Percentiles rank a stretch among this genome's conserved stretches.
These are phyloP conservation scores for Dioscorea alata DNA, from an alignment of 106 monocot genomes.

Conservation along the genomic window DNA sequence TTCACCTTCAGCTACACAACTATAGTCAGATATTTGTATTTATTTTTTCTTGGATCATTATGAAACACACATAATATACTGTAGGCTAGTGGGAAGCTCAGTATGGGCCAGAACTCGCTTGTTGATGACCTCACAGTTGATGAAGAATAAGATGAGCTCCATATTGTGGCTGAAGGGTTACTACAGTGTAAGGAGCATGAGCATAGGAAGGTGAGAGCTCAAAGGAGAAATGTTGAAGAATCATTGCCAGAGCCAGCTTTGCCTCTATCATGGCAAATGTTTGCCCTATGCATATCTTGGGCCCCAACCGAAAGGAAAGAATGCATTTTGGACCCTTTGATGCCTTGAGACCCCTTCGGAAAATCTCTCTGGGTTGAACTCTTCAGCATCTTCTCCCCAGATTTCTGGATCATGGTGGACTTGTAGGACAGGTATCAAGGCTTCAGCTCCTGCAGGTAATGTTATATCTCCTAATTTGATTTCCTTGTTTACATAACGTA, in stretches of 20 bases:
- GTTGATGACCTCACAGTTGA: not conserved
- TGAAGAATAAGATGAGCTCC: constrained; percentile 32
- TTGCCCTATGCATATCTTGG: constrained; percentile 22
- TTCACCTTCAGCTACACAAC: no score
- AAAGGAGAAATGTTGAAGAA: constrained; percentile 33
- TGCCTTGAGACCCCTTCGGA: constrained; percentile 20
- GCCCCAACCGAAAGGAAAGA: constrained; percentile 28
- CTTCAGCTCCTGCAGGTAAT: constrained; percentile 18
- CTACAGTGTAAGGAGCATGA: constrained; percentile 38
- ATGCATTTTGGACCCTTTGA: constrained; percentile 6
- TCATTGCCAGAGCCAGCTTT: constrained; percentile 20
- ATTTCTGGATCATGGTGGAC: constrained; percentile 18
- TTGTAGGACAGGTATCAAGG: constrained; percentile 19
- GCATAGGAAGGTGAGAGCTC: constrained; percentile 44
- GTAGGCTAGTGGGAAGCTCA: no score
- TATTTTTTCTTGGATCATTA: no score
- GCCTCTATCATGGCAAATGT: constrained; percentile 25
- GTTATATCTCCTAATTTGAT: constrained; percentile 17
- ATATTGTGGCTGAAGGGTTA: constrained; percentile 41
- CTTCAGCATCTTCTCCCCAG: constrained; percentile 36
- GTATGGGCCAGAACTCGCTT: no score
- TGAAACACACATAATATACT: no score
- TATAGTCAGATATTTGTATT: no score
- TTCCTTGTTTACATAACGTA: not conserved
- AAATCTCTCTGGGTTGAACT: constrained; percentile 42